Evolutionary conservation across 2,329 filamentous ascomycete species (phyloP), one percentile per base, ranked within the genome.

Genomic region (Pleurostoma richardsiae): DNA sequence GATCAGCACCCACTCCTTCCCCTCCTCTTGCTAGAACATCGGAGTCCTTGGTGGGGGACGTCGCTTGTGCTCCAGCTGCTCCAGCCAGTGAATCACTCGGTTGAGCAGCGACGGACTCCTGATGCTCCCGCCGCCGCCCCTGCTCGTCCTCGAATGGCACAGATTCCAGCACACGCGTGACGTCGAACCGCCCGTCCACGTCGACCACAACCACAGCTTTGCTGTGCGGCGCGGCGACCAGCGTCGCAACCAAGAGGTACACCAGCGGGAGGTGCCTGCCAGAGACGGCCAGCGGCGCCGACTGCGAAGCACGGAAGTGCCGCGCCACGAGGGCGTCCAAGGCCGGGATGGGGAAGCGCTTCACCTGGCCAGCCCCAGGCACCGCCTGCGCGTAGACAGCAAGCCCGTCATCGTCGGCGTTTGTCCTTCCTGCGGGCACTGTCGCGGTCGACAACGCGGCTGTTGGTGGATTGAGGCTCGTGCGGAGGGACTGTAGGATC

Each of bases 181-280:
- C 62, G 48, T 83, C 78, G 51, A 85, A 85, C 6, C 71, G 69
- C 6, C 67, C 66, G 41, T 80, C 77, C 2, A 74, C 58, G 54
- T 85, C 82, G 42, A 85, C 56, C 5, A 85, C 54, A 1, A 77
- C 64, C 6, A 85, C 57, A 5, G 76, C 64, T 55, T 77, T 74
- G 30, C 56, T 53, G 43, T 73, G 63, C 7, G 77, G 75, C 4
- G 69, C 52, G 0, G 69, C 62, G n/a, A 82, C 63, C 36, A 83
- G 66, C 2, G 67, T 68, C 4, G 75, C 74, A 28, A 80, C 59
- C 4, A 85, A 61, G 45, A 72, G 66, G 64, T 84, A 82, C 33
- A 84, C 56, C 6, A 85, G 65, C 0, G 78, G 73, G 10, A 80
- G 65, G 49, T 73, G 64, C 8, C 77, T 73, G 2, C 80, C 79